phyloP scores from a whole-genome alignment of 2,329 filamentous ascomycete species.

The Microsporum ferrugineum region DNA sequence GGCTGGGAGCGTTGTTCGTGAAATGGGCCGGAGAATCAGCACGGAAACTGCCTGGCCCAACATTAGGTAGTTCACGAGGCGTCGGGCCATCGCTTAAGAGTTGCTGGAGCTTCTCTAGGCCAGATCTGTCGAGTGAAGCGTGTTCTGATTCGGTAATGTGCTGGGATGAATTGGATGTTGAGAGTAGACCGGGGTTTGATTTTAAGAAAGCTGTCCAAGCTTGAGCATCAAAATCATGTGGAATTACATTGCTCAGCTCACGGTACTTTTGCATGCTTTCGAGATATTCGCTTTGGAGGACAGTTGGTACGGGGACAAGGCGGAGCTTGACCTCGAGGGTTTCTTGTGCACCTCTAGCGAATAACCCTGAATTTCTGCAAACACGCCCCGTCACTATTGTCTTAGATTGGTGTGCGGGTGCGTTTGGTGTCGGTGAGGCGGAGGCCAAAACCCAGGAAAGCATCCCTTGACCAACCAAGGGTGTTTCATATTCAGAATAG shows the following conservation, averaged over 20 bases:
- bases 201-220: slow-evolving; percentile 72
- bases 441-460: slow-evolving; percentile 67
- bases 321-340: slow-evolving; percentile 88
- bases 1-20: slow-evolving; percentile 24
- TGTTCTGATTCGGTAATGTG: slow-evolving; percentile 18
- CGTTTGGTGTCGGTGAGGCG: slow-evolving; percentile 45
- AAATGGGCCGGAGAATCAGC: slow-evolving; percentile 32
- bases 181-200: slow-evolving; percentile 47
- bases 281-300: slow-evolving; percentile 49
- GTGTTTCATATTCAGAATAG: slow-evolving; percentile 87
- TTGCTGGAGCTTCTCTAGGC: slow-evolving; percentile 36
- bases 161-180: slow-evolving; percentile 16
- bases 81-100: slow-evolving; percentile 36
- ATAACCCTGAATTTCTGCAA: slow-evolving; percentile 73
- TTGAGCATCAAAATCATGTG: slow-evolving; percentile 53
- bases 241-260: slow-evolving; percentile 46
- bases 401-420: slow-evolving; percentile 50
- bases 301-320: slow-evolving; percentile 63
- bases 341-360: slow-evolving; percentile 67
- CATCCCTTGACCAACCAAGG: slow-evolving; percentile 90
- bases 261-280: slow-evolving; percentile 51
- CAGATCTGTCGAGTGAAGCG: slow-evolving; percentile 31
- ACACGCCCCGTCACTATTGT: slow-evolving; percentile 74
- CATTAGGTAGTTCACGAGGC: slow-evolving; percentile 29
- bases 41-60: slow-evolving; percentile 23